Evolutionary conservation across 176 grass and related monocot species (phyloP).

Genomic region (Oryza punctata): DNA sequence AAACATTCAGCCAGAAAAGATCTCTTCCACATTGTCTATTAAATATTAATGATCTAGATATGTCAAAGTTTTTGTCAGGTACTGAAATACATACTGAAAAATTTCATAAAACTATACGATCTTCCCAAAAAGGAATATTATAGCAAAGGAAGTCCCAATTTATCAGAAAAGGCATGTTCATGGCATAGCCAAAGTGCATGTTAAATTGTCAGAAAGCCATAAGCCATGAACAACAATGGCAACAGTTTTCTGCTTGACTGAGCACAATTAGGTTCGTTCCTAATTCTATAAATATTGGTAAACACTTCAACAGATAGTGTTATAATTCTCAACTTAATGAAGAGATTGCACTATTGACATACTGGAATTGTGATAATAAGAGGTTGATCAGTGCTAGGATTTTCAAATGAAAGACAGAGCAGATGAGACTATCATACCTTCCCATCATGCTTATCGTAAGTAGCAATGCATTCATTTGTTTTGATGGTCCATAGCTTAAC

Average conservation of each 20-base stretch:
- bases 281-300: background rate
- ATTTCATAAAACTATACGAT: background rate
- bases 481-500: slow-evolving; percentile 94
- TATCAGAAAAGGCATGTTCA: background rate
- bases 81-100: background rate
- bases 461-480: slow-evolving; percentile 90
- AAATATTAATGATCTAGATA: background rate
- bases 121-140: background rate
- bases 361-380: background rate
- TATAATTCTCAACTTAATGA: background rate
- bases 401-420: slow-evolving; percentile 11
- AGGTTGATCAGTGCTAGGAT: background rate
- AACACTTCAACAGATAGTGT: background rate
- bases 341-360: background rate
- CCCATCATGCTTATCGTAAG: slow-evolving; percentile 93
- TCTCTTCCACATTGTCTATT: background rate
- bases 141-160: background rate
- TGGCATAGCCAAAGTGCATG: background rate
- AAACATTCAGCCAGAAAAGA: slow-evolving; percentile 3
- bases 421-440: slow-evolving; percentile 59
- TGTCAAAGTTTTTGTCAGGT: background rate
- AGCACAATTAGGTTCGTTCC: slow-evolving; percentile 9
- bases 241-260: background rate
- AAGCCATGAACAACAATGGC: slow-evolving; percentile 1
- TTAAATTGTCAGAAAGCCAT: background rate